These are phyloP conservation scores for Porogramme epimiltina DNA, from an alignment of 1,284 basidiomycete species.

Conservation along the genomic window DNA sequence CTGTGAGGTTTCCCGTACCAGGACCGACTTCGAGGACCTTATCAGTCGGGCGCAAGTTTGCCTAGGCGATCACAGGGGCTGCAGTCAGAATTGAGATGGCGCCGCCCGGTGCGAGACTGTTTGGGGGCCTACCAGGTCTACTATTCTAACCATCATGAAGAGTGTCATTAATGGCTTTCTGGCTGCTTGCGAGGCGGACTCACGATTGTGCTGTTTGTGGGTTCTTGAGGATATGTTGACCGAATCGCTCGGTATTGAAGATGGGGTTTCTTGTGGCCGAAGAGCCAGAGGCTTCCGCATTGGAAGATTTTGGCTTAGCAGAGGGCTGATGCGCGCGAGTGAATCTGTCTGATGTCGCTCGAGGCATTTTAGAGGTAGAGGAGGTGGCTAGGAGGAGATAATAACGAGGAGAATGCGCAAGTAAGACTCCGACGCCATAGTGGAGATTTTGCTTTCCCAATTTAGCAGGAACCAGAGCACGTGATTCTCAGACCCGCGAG, in stretches of 20 bases:
- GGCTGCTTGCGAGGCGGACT: constrained; percentile 39
- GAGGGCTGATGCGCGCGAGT: constrained; percentile 76
- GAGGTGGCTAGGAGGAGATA: neutral
- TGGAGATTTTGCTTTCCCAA: neutral
- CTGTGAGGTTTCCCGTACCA: constrained; percentile 96
- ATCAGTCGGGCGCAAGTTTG: constrained; percentile 92
- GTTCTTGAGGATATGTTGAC: constrained; percentile 98
- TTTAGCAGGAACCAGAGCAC: too few species aligned
- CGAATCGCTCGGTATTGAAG: constrained; percentile 93
- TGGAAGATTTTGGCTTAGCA: constrained; percentile 53
- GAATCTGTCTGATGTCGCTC: constrained; percentile 86
- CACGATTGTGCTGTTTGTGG: constrained; percentile 87
- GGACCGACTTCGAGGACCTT: constrained; percentile 98
- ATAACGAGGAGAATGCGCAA: neutral
- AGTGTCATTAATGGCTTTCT: too few species aligned
- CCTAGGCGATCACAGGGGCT: constrained; percentile 49
- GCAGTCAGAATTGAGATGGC: constrained; percentile 5
- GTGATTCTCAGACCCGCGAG: neutral
- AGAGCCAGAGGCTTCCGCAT: constrained; percentile 44
- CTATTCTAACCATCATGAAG: constrained; percentile 56
- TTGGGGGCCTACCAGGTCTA: constrained; percentile 58
- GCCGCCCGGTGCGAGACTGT: neutral
- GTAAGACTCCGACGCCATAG: too few species aligned
- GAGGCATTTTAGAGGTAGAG: constrained; percentile 71
- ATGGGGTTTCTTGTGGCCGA: constrained; percentile 73